Conservation (phyloP, 352 stramenopile species). For the Blastocystis sp. region DNA sequence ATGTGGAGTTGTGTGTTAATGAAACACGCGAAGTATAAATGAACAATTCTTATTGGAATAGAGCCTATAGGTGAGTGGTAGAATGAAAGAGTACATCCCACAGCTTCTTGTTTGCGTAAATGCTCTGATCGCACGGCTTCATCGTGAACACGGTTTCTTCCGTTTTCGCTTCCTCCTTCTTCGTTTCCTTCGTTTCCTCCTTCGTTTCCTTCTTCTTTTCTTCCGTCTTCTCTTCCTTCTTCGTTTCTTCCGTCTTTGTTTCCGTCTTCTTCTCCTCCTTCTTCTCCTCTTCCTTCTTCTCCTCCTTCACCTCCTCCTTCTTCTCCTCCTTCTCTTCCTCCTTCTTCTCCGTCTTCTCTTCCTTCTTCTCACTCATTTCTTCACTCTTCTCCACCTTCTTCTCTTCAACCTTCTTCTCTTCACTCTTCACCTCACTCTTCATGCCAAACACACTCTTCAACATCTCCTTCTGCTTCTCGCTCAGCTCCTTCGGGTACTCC, state of each 20-base stretch:
- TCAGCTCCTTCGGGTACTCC: slow-evolving; percentile 48
- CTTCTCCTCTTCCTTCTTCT: slow-evolving; percentile 49
- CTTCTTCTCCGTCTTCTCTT: slow-evolving; percentile 15
- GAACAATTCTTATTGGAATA: slow-evolving; percentile 35
- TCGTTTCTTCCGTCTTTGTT: neutral
- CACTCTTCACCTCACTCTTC: neutral
- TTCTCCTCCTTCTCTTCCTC: slow-evolving; percentile 47
- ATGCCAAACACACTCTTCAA: slow-evolving; percentile 20
- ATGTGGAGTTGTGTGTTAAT: neutral
- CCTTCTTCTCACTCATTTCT: slow-evolving; percentile 62
- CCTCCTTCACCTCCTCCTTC: slow-evolving; percentile 15
- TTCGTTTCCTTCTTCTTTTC: slow-evolving; percentile 10
- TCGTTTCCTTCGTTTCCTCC: neutral
- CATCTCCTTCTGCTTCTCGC: slow-evolving; percentile 30
- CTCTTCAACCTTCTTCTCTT: slow-evolving; percentile 18
- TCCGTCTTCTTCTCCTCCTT: slow-evolving; percentile 54
- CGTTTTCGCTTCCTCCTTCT: slow-evolving; percentile 13
- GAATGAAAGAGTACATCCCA: slow-evolving; percentile 51
- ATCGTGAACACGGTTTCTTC: slow-evolving; percentile 38
- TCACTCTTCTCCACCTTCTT: slow-evolving; percentile 30
- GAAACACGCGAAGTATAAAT: slow-evolving; percentile 17
- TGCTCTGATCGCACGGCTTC: slow-evolving; percentile 54
- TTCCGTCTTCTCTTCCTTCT: slow-evolving; percentile 32
- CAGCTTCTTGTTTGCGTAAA: slow-evolving; percentile 54
- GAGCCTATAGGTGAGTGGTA: slow-evolving; percentile 23